Conservation (phyloP, 306 rosid species). For the Casuarina cunninghamiana region DNA sequence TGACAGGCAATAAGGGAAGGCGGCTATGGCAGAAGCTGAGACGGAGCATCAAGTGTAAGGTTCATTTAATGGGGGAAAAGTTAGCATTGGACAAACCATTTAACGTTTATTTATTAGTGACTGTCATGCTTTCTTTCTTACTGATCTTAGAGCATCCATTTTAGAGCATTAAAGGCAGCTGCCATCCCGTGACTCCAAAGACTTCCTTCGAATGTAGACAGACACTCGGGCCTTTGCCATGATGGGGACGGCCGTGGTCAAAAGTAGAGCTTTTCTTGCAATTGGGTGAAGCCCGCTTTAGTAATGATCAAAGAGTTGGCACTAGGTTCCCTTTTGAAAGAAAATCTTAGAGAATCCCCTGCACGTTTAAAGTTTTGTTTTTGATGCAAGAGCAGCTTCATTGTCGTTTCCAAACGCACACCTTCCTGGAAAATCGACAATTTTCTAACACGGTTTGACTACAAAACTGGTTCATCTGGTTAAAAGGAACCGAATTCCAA, state of each 20-base stretch:
- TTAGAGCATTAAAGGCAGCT: too few relatives aligned
- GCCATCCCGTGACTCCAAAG: not conserved
- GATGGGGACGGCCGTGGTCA: too few relatives aligned
- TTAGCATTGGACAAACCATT: too few relatives aligned
- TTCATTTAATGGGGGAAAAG: too few relatives aligned
- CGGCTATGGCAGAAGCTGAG: not conserved
- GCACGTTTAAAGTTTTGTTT: not conserved
- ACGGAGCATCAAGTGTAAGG: too few relatives aligned
- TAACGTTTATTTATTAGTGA: too few relatives aligned
- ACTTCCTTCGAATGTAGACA: not conserved
- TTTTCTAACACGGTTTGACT: not conserved
- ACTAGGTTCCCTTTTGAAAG: not conserved
- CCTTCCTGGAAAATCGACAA: not conserved
- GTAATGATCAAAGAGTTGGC: not conserved
- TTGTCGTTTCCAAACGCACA: not conserved
- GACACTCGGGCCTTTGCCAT: not conserved
- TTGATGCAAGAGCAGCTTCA: conserved; percentile 1
- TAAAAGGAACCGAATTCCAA: not conserved
- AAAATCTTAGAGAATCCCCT: not conserved
- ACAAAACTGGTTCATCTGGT: not conserved
- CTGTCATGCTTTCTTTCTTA: too few relatives aligned
- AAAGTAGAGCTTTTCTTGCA: not conserved
- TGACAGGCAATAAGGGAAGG: not conserved
- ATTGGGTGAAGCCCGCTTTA: not conserved
- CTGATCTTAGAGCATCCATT: too few relatives aligned